phyloP scores from a whole-genome alignment of 495 filamentous ascomycete species.

The Talaromyces ruber region DNA sequence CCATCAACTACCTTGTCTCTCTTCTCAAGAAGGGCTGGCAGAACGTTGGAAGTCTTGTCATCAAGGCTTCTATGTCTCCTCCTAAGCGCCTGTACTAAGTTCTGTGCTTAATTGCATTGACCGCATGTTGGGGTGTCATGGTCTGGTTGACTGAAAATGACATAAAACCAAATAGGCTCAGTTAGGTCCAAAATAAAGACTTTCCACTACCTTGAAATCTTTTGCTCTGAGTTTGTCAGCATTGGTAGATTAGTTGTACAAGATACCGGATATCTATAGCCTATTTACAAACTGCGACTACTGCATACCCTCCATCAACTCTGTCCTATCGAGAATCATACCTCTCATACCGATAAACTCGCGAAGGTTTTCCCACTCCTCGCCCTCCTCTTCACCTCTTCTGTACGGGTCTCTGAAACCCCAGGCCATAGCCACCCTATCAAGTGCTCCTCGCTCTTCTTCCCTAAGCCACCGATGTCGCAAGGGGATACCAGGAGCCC shows the following conservation, averaged over 20 bases:
- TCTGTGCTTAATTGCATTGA: constrained; percentile 13
- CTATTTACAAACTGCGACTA: constrained; percentile 14
- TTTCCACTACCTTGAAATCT: background rate
- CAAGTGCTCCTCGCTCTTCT: constrained; percentile 83
- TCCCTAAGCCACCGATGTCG: constrained; percentile 84
- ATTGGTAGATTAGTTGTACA: background rate
- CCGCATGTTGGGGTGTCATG: background rate
- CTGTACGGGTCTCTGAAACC: constrained; percentile 75
- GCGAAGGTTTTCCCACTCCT: constrained; percentile 75
- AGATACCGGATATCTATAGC: background rate
- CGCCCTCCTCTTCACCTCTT: constrained; percentile 83
- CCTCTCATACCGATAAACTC: constrained; percentile 71
- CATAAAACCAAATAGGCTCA: background rate
- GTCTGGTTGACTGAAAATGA: background rate
- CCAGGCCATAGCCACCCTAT: constrained; percentile 79
- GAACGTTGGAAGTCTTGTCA: constrained; percentile 97
- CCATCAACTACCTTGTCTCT: constrained; percentile 99
- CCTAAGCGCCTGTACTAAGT: constrained; percentile 92
- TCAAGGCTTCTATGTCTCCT: constrained; percentile 99
- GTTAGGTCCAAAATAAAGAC: background rate
- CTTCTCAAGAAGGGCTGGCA: constrained; percentile 99
- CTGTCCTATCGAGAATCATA: constrained; percentile 82
- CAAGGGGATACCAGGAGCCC: constrained; percentile 72
- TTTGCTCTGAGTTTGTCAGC: background rate
- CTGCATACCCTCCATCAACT: constrained; percentile 89